Conservation (phyloP, 345 rosid species). For the Acer campestre region DNA sequence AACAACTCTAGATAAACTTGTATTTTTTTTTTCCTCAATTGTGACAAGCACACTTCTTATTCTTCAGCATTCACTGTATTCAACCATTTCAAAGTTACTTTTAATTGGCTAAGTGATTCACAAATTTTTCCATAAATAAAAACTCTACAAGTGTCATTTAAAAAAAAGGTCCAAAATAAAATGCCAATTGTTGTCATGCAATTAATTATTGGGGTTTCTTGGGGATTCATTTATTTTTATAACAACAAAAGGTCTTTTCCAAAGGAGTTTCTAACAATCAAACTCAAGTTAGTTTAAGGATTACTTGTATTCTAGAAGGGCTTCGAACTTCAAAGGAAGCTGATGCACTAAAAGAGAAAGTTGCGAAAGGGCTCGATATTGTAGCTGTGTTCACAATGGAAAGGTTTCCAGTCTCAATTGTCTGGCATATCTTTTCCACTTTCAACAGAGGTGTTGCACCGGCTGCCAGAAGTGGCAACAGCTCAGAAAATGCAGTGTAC, state of each 20-base stretch:
- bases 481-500: conserved; percentile 92
- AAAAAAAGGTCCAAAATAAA: background rate
- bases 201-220: background rate
- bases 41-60: background rate
- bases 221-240: background rate
- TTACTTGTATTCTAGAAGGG: conserved; percentile 88
- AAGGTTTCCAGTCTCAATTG: conserved; percentile 55
- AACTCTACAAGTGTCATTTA: background rate
- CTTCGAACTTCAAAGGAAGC: conserved; percentile 81
- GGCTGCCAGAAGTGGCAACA: conserved; percentile 84
- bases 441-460: conserved; percentile 75
- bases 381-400: conserved; percentile 65
- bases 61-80: background rate
- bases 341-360: conserved; percentile 83
- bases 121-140: background rate
- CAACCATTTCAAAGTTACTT: conserved; percentile 7
- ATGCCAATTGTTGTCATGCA: background rate
- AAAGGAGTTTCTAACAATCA: background rate
- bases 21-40: background rate
- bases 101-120: background rate
- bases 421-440: conserved; percentile 67
- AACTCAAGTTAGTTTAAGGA: conserved; percentile 3
- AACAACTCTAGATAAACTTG: background rate
- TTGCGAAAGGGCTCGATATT: conserved; percentile 76
- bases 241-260: background rate